phyloP scores from a whole-genome alignment of 768 basidiomycete genomes.

The Cantharellus anzutake region DNA sequence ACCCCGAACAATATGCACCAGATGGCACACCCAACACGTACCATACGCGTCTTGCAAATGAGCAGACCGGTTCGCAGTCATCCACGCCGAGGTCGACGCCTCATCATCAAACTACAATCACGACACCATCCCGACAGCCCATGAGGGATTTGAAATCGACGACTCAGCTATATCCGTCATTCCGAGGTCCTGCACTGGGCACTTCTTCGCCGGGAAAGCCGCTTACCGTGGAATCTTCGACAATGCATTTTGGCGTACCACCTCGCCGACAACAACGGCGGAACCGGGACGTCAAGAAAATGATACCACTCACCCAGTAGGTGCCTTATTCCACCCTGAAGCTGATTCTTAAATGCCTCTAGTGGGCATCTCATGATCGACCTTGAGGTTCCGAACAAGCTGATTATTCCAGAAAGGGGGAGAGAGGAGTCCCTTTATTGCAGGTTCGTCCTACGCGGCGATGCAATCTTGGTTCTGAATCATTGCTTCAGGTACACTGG shows the following conservation, averaged over 20 bases:
- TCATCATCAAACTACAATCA: too few relatives aligned
- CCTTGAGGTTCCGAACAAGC: slow-evolving; percentile 63
- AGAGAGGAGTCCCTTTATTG: slow-evolving; percentile 56
- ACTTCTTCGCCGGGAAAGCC: background rate
- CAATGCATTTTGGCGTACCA: slow-evolving; percentile 4
- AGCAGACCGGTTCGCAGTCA: background rate
- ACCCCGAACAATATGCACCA: slow-evolving; percentile 2
- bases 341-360: background rate
- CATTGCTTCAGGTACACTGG: slow-evolving; percentile 34
- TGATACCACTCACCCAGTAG: slow-evolving; percentile 54
- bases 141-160: too few relatives aligned
- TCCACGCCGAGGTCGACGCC: background rate
- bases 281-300: slow-evolving; percentile 31
- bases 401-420: slow-evolving; percentile 54
- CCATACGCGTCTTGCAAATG: slow-evolving; percentile 1
- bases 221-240: background rate
- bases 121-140: too few relatives aligned
- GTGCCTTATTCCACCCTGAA: background rate
- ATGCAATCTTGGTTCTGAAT: slow-evolving; percentile 3
- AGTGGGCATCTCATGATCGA: slow-evolving; percentile 72
- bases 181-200: too few relatives aligned
- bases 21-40: background rate
- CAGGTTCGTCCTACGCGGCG: slow-evolving; percentile 25
- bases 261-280: slow-evolving; percentile 3
- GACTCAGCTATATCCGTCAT: too few relatives aligned